phyloP scores from a whole-genome alignment of 352 stramenopile species.

The Blastocystis sp. region DNA sequence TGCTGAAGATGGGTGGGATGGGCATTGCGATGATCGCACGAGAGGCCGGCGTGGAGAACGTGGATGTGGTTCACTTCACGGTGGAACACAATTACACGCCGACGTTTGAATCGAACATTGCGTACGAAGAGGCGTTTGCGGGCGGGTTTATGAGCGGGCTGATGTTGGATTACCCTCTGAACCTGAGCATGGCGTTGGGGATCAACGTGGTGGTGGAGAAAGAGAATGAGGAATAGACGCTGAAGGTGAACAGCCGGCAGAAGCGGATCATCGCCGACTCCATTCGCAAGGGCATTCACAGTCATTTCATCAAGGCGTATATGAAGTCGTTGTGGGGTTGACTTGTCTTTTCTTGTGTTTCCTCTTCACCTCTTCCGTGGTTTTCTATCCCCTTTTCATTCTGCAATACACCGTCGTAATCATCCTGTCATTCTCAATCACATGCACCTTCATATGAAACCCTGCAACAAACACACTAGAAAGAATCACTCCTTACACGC shows the following conservation, averaged over 20 bases:
- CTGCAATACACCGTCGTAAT: neutral
- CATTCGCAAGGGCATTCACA: conserved; percentile 37
- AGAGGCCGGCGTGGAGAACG: neutral
- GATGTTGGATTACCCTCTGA: conserved; percentile 40
- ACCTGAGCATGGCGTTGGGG: conserved; percentile 36
- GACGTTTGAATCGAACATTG: conserved; percentile 59
- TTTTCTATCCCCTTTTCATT: neutral
- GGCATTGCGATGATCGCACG: conserved; percentile 20
- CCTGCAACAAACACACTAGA: neutral
- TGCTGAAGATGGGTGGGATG: conserved; percentile 17
- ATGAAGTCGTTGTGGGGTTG: conserved; percentile 41
- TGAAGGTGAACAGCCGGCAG: conserved; percentile 46
- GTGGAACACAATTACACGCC: conserved; percentile 10
- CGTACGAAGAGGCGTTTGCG: conserved; percentile 46
- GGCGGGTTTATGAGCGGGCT: conserved; percentile 54
- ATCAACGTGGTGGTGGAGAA: conserved; percentile 1
- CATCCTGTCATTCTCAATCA: too few relatives aligned
- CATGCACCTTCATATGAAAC: neutral
- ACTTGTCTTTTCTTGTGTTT: conserved; percentile 4
- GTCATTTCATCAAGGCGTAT: conserved; percentile 66
- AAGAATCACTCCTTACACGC: neutral
- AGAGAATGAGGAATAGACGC: neutral
- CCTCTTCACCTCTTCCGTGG: neutral
- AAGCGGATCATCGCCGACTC: conserved; percentile 2
- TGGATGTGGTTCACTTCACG: conserved; percentile 62